Evolutionary conservation across 2,329 filamentous ascomycete genomes (phyloP), one percentile per base, ranked within the genome.

Genomic region (Bipolaris bicolor): DNA sequence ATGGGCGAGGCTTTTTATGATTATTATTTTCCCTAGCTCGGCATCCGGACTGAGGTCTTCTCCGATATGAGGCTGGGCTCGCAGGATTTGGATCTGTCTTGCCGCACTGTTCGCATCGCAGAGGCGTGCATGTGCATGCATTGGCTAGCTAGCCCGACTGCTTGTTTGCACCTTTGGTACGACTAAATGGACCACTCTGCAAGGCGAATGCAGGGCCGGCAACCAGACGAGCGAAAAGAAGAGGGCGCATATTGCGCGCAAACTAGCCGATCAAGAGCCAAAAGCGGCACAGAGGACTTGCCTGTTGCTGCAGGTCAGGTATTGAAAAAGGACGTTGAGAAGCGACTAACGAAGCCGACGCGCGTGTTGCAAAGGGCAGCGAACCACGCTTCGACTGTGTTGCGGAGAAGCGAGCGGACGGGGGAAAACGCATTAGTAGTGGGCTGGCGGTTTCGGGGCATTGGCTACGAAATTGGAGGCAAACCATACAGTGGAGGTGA

Each of bases 371-470:
- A 9, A 37, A 37, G 7, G 34, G 10, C 22, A 16, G 18, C 10
- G 48, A 41, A n/a, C 29, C 46, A 20, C 13, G 43, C 37, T 22
- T 34, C 31, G 31, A 34, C 34, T 13, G 13, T 31, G 41, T 22
- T 15, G 36, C 34, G 41, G 36, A 43, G 48, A 52, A 26, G 54
- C 29, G 34, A 52, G 33, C 41, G 44, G 10, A 45, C n/a, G 43
- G 7, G 34, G 26, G 53, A 40, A 29, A 24, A 16, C 18, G 18
- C 24, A 41, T 29, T 18, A 56, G 20, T 3, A 16, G 48, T 20
- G 53, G 2, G 48, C 39, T 52, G 37, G 41, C 29, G 34, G 36
- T 20, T 33, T 53, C 39, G 39, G 40, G 15, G n/a, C 41, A 36
- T 50, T 46, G 24, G 47, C 26, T 37, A 41, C 26, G 37, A 29